Conservation (phyloP, 2,329 filamentous ascomycete species). For the Trichoderma polysporum region DNA sequence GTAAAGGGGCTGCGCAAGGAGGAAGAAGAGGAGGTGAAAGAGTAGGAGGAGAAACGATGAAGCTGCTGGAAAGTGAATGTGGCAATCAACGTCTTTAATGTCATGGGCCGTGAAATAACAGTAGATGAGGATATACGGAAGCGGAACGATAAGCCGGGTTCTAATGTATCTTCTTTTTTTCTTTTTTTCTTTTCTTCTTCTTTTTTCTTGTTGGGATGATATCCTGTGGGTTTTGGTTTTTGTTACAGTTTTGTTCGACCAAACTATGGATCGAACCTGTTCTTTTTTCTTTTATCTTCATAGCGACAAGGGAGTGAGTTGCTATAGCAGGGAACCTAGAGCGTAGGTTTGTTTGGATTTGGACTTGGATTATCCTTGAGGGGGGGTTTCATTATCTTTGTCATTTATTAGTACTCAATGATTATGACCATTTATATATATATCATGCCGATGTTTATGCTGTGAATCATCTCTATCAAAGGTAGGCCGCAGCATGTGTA, state of each 20-base stretch:
- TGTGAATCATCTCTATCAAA: no score
- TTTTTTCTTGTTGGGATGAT: not conserved
- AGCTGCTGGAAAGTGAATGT: not conserved
- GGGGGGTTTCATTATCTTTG: not conserved
- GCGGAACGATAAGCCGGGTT: not conserved
- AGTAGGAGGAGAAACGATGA: not conserved
- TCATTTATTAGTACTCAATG: constrained; percentile 6
- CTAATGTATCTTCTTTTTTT: not conserved
- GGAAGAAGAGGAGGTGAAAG: not conserved
- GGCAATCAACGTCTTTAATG: not conserved
- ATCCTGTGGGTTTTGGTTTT: not conserved
- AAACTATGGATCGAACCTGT: not conserved
- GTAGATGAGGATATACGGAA: not conserved
- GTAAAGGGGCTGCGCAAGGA: not conserved
- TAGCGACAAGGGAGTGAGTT: not conserved
- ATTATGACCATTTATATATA: not conserved
- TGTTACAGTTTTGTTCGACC: not conserved
- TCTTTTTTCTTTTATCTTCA: not conserved
- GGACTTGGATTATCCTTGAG: not conserved
- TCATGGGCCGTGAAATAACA: not conserved
- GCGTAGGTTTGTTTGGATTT: not conserved
- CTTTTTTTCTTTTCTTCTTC: not conserved
- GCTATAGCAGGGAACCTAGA: not conserved
- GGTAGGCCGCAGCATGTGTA: no score
- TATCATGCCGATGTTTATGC: not conserved